Evolutionary conservation across 371 early-diverging fungal species (phyloP), one percentile per base, ranked within the genome.

Genomic region (Actinomortierella wolfii): DNA sequence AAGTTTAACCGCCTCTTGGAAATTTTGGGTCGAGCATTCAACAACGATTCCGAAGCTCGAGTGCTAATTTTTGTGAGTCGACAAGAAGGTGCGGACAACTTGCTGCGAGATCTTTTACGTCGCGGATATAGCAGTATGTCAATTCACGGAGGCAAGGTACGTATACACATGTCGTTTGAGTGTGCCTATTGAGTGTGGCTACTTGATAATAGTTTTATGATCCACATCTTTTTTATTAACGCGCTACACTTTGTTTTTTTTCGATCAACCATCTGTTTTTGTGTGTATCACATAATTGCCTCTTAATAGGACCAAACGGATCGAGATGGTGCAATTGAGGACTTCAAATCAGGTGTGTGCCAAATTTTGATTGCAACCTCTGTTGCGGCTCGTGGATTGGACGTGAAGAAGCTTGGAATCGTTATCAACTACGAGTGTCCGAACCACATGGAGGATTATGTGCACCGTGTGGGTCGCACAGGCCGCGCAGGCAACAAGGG

Each of bases 381-480:
- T n/a, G 97, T 99, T 3, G 99, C 98, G n/a, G 97, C 99, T 1
- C 93, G 99, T 70, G 99, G 99, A 20, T 77, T 99, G 50, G 99
- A 99, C 78, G 99, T 99, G 41, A 96, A 98, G 66, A 90, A 94
- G 18, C 84, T 99, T 2, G 97, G 93, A 40, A 76, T 97, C 13
- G 99, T 99, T 1, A 86, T 99, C 56, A 99, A 99, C 68, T 99
- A 93, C 66, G 99, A 99, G 60, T 94, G 97, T 63, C 99, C 99
- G 4, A 97, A 99, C 76, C 96, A 97, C 67, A 89, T 95, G 89
- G 99, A 99, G 76, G 98, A 98, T 64, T 94, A 97, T 71, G 95
- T 99, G 2, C 99, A 99, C 79, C 94, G 99, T 50, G 96, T 97
- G 4, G 99, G 99, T 3, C 88, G 99, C 49, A 99, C 99, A 2